Conservation (phyloP, 2,329 filamentous ascomycete genomes). For the Cladosporium oxysporum region DNA sequence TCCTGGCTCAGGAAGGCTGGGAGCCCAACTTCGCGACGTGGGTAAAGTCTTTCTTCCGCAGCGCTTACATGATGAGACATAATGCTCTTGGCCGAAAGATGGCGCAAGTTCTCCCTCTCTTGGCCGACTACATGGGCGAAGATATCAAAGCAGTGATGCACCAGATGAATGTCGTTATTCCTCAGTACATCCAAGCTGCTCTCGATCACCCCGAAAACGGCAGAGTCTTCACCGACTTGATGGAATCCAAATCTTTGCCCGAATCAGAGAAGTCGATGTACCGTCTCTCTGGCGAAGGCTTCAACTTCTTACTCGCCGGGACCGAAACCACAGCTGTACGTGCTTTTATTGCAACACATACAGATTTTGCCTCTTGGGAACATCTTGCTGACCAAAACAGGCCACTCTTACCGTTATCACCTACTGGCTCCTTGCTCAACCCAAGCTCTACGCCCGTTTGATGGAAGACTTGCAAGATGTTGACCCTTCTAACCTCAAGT, state of each 20-base stretch:
- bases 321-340: slow-evolving; percentile 23
- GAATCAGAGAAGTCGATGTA: slow-evolving; percentile 19
- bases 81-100: slow-evolving; percentile 15
- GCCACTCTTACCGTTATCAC: slow-evolving; percentile 15
- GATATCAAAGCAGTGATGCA: slow-evolving; percentile 15
- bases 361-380: too few species aligned
- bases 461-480: slow-evolving; percentile 20
- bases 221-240: slow-evolving; percentile 9
- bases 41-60: slow-evolving; percentile 20
- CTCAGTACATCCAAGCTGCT: slow-evolving; percentile 9
- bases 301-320: slow-evolving; percentile 22
- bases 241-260: slow-evolving; percentile 10
- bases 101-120: slow-evolving; percentile 6
- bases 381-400: background rate
- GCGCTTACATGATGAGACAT: slow-evolving; percentile 20
- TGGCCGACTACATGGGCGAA: slow-evolving; percentile 19
- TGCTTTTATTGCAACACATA: too few species aligned
- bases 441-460: slow-evolving; percentile 14
- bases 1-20: slow-evolving; percentile 45
- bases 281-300: slow-evolving; percentile 21
- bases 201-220: slow-evolving; percentile 10
- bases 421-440: slow-evolving; percentile 22
- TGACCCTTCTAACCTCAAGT: slow-evolving; percentile 11
- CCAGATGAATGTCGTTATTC: slow-evolving; percentile 13
- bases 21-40: slow-evolving; percentile 16